A percentile compares a stretch with the other conserved stretches of the same genome.
Conservation (phyloP, 495 filamentous ascomycete species). For the Daldinia loculata region DNA sequence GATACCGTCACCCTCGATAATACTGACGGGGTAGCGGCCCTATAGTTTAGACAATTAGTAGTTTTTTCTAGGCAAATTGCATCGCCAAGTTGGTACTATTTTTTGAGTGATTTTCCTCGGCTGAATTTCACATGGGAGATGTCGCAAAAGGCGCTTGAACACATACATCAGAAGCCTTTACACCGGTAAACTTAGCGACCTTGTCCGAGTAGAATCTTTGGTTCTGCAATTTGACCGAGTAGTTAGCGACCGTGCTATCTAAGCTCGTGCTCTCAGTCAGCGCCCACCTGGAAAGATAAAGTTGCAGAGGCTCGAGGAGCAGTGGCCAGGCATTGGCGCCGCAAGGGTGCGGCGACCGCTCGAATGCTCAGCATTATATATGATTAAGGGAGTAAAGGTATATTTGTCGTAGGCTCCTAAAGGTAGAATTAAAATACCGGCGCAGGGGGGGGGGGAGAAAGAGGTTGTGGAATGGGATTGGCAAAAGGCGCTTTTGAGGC, state of each 20-base stretch:
- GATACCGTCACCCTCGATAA: conserved; percentile 99
- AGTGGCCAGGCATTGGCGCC: conserved; percentile 59
- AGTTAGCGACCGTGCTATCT: conserved; percentile 39
- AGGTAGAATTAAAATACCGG: conserved; percentile 16
- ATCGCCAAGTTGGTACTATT: conserved; percentile 3
- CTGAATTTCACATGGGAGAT: conserved; percentile 22
- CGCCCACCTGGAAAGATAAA: conserved; percentile 57
- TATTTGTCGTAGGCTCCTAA: conserved; percentile 8
- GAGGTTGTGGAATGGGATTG: conserved; percentile 22
- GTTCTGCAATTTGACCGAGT: conserved; percentile 43
- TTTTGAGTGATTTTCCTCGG: conserved; percentile 59
- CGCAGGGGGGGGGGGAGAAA: conserved; percentile 17
- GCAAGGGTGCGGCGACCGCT: conserved; percentile 59
- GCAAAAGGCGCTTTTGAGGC: conserved; percentile 35
- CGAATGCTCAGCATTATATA: conserved; percentile 62
- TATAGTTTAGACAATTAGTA: conserved; percentile 47
- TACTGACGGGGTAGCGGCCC: conserved; percentile 93
- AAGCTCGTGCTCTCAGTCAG: conserved; percentile 48
- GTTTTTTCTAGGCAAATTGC: conserved; percentile 1
- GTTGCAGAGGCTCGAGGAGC: conserved; percentile 56
- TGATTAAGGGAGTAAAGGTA: conserved; percentile 37
- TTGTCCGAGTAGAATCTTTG: conserved; percentile 65
- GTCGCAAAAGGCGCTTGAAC: conserved; percentile 22
- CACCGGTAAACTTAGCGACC: conserved; percentile 91
- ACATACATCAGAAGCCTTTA: conserved; percentile 86